Evolutionary conservation across 2,329 filamentous ascomycete genomes (phyloP), one percentile per base, ranked within the genome.

Genomic region (Fusarium palustre): DNA sequence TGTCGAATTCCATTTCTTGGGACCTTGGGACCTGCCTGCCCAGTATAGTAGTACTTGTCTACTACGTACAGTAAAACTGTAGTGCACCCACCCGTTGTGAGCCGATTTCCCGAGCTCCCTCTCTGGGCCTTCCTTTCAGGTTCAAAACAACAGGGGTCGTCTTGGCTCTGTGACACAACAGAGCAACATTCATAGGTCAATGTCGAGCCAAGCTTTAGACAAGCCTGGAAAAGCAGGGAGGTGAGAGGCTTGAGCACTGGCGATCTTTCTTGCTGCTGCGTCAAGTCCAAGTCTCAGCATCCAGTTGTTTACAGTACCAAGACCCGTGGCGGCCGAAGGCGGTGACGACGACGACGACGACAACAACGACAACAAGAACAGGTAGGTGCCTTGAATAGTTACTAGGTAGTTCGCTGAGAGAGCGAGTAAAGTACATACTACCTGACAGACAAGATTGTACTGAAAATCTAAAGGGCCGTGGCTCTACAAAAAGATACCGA

Each of bases 101-200:
- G 66, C 66, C 66, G 66, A 63, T 63, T 69, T 69, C 38, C 66
- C 66, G 66, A 63, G 56, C 53, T 69, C 42, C 36, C 48, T 33
- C 38, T 39, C n/a, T 39, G 36, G 64, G 63, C 46, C 61, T 53
- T 58, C 38, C 39, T 61, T 36, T 66, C 47, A 47, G 54, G 43
- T 60, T 34, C 56, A 46, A 38, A 55, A 59, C 49, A 55, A 52
- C 62, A 70, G 61, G 57, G 66, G 57, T 58, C 41, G 18, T 49
- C 56, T 67, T 47, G 56, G 38, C 48, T 66, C 46, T 36, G 56
- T 67, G 56, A 66, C 56, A 66, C 55, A 57, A 36, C 52, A 54
- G 24, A 47, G 46, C 46, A 46, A 48, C 30, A 55, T 69, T 38
- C 36, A 69, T 58, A 55, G 61, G 33, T 39, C 47, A 39, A 34